A percentile compares a stretch with the other conserved stretches of the same genome.
Evolutionary conservation across 495 filamentous ascomycete species (phyloP).

Genomic region (Aspergillus asperescens): DNA sequence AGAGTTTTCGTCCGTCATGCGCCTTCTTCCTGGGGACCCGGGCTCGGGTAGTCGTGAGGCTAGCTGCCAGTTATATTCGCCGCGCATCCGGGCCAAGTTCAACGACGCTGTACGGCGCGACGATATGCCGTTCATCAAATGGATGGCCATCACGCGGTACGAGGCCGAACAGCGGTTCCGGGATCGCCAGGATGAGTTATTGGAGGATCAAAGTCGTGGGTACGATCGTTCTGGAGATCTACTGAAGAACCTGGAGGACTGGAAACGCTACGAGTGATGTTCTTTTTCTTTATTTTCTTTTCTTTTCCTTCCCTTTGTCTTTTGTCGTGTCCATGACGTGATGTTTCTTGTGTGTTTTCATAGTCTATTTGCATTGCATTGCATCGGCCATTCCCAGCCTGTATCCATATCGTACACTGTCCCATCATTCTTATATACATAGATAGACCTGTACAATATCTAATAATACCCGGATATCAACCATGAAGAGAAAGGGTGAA

Average conservation of each 20-base stretch:
- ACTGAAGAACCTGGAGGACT: slow-evolving; percentile 45
- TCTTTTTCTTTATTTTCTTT: slow-evolving; percentile 2
- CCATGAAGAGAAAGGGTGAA: neutral
- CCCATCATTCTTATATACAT: slow-evolving; percentile 1
- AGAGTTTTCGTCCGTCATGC: slow-evolving; percentile 47
- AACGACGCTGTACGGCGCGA: slow-evolving; percentile 50
- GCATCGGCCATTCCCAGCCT: slow-evolving; percentile 1
- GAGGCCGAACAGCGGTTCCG: slow-evolving; percentile 43
- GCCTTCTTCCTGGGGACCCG: slow-evolving; percentile 41
- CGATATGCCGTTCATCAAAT: slow-evolving; percentile 49
- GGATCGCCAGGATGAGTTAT: slow-evolving; percentile 38
- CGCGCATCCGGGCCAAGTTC: slow-evolving; percentile 66
- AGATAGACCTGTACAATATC: slow-evolving; percentile 9
- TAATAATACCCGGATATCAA: slow-evolving; percentile 1
- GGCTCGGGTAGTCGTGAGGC: slow-evolving; percentile 45
- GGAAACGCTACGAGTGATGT: slow-evolving; percentile 49
- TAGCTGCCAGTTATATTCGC: slow-evolving; percentile 69
- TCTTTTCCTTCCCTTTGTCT: slow-evolving; percentile 5
- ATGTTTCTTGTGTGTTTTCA: neutral
- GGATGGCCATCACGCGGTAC: slow-evolving; percentile 33
- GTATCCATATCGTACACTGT: slow-evolving; percentile 4
- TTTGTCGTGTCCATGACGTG: neutral
- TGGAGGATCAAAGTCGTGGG: slow-evolving; percentile 39
- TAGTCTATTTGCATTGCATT: slow-evolving; percentile 1
- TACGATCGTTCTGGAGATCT: slow-evolving; percentile 46